Percentiles rank a stretch among this genome's conserved stretches.
phyloP scores from a whole-genome alignment of 2,329 filamentous ascomycete species.

The Nannizzia gypsea region DNA sequence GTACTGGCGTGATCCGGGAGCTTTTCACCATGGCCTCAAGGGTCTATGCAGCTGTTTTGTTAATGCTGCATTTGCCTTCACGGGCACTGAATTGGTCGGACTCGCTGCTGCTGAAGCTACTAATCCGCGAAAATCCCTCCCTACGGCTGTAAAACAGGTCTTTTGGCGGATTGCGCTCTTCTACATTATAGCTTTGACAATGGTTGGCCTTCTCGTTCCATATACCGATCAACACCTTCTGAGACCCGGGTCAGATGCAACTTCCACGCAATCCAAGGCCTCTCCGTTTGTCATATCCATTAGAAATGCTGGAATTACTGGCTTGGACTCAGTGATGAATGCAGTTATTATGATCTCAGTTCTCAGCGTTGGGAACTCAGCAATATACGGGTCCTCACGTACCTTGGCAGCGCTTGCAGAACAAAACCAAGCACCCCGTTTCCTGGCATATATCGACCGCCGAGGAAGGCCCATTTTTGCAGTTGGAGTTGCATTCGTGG shows the following conservation, averaged over 20 bases:
- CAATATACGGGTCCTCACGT: conserved; percentile 51
- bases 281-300: conserved; percentile 62
- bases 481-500: conserved; percentile 56
- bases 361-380: conserved; percentile 57
- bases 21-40: conserved; percentile 46
- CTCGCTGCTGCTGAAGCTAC: conserved; percentile 46
- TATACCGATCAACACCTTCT: conserved; percentile 52
- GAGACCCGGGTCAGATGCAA: conserved; percentile 41
- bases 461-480: conserved; percentile 50
- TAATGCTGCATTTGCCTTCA: conserved; percentile 28
- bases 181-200: conserved; percentile 45
- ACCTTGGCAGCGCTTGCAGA: conserved; percentile 67
- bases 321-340: conserved; percentile 62
- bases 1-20: conserved; percentile 54
- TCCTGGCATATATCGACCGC: conserved; percentile 56
- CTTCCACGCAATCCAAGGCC: conserved; percentile 51
- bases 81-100: conserved; percentile 39
- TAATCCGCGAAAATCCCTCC: conserved; percentile 43
- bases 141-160: conserved; percentile 42
- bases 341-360: conserved; percentile 63
- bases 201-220: conserved; percentile 52
- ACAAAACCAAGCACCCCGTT: conserved; percentile 55
- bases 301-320: conserved; percentile 53
- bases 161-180: conserved; percentile 47
- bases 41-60: conserved; percentile 50